Conservation (phyloP, 2,329 filamentous ascomycete species). For the Thielaviopsis populi region DNA sequence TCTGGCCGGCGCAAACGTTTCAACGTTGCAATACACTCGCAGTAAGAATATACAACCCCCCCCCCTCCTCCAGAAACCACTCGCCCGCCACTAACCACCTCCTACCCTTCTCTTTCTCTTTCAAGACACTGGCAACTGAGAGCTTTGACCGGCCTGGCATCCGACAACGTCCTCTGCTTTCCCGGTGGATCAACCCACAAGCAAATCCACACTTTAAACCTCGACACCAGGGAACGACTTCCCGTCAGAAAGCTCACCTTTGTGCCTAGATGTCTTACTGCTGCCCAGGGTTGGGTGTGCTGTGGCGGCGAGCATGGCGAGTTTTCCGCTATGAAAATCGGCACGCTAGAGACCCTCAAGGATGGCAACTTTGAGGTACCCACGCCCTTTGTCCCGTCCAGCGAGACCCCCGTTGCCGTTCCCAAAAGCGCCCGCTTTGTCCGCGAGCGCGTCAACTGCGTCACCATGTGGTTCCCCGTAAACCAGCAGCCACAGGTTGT, state of each 20-base stretch:
- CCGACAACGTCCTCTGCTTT: conserved; percentile 68
- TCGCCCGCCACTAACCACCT: conserved; percentile 17
- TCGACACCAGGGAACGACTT: conserved; percentile 42
- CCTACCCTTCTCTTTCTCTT: conserved; percentile 2
- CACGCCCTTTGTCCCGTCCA: neutral
- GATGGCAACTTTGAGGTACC: neutral
- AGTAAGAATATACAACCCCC: conserved; percentile 33
- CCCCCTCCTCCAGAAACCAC: neutral
- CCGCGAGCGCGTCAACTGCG: conserved; percentile 48
- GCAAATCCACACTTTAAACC: conserved; percentile 52
- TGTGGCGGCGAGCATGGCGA: conserved; percentile 80
- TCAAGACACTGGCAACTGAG: conserved; percentile 73
- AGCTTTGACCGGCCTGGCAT: conserved; percentile 71
- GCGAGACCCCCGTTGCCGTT: neutral
- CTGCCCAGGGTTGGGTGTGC: conserved; percentile 74
- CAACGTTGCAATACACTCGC: conserved; percentile 48
- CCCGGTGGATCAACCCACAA: conserved; percentile 56
- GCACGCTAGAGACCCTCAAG: neutral
- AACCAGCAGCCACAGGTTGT: conserved; percentile 21
- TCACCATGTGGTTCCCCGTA: conserved; percentile 47
- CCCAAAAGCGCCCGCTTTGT: conserved; percentile 38
- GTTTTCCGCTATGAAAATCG: conserved; percentile 63
- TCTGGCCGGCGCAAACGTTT: conserved; percentile 50
- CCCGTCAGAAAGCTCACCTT: conserved; percentile 47
- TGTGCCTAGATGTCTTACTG: conserved; percentile 72